A percentile compares a stretch with the other conserved stretches of the same genome.
These are phyloP conservation scores for Fusarium tuaranense DNA, from an alignment of 2,329 filamentous ascomycete genomes.

Conservation along the genomic window DNA sequence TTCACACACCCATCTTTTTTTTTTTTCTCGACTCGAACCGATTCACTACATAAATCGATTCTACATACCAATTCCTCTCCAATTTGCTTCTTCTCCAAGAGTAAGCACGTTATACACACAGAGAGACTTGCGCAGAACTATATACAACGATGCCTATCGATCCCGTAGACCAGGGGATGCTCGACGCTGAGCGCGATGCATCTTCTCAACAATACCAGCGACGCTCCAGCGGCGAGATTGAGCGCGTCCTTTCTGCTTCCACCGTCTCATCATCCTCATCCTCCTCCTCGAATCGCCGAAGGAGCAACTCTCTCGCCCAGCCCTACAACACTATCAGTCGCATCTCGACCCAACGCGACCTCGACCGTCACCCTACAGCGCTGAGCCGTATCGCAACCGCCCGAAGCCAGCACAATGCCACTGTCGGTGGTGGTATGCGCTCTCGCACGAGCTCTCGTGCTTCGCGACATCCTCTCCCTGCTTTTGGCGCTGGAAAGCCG, in stretches of 20 bases:
- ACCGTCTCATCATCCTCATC: slow-evolving; percentile 63
- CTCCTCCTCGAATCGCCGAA: slow-evolving; percentile 42
- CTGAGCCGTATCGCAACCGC: slow-evolving; percentile 79
- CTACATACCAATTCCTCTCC: neutral
- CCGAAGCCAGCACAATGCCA: slow-evolving; percentile 76
- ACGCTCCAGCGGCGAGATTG: slow-evolving; percentile 66
- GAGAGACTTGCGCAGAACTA: neutral
- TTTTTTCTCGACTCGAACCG: neutral
- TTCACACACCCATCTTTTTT: neutral
- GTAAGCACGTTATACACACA: neutral
- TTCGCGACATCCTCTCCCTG: slow-evolving; percentile 70
- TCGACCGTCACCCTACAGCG: slow-evolving; percentile 77
- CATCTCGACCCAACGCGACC: slow-evolving; percentile 72
- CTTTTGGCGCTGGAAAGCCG: slow-evolving; percentile 79
- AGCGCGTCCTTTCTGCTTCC: slow-evolving; percentile 67
- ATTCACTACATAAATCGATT: neutral
- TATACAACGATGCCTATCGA: slow-evolving; percentile 57
- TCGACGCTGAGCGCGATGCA: slow-evolving; percentile 67
- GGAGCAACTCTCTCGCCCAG: slow-evolving; percentile 38
- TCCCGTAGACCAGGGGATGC: slow-evolving; percentile 65
- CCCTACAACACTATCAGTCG: slow-evolving; percentile 65
- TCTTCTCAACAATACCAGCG: slow-evolving; percentile 53
- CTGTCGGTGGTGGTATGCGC: slow-evolving; percentile 68
- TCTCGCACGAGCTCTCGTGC: slow-evolving; percentile 58
- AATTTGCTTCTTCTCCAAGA: neutral